Conservation (phyloP, 2,329 filamentous ascomycete species). For the Chrysosporium queenslandicum region DNA sequence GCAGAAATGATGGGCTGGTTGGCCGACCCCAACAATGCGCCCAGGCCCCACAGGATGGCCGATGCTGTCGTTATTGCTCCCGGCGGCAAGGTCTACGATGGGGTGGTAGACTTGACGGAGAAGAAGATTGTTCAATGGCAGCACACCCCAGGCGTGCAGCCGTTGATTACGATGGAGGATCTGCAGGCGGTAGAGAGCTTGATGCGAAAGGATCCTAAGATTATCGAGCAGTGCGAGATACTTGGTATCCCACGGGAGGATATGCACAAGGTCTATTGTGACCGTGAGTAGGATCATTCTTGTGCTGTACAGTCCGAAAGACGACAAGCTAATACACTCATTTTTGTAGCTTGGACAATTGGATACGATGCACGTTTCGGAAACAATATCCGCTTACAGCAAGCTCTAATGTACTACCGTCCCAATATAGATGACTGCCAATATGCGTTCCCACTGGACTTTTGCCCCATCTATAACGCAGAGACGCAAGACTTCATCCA, state of each 20-base stretch:
- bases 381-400: conserved; percentile 66
- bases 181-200: conserved; percentile 68
- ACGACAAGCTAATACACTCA: neutral
- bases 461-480: conserved; percentile 82
- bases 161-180: conserved; percentile 87
- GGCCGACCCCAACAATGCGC: conserved; percentile 49
- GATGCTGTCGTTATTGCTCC: conserved; percentile 74
- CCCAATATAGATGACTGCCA: conserved; percentile 77
- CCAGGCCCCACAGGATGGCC: conserved; percentile 60
- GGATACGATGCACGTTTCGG: conserved; percentile 88
- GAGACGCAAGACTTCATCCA: conserved; percentile 68
- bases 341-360: conserved; percentile 67
- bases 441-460: conserved; percentile 85
- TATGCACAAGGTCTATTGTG: conserved; percentile 94
- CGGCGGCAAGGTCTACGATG: conserved; percentile 72
- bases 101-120: conserved; percentile 61
- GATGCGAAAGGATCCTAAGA: conserved; percentile 65
- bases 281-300: conserved; percentile 44
- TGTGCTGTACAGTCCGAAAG: neutral
- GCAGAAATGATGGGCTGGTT: conserved; percentile 73
- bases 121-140: conserved; percentile 64
- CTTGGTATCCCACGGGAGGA: conserved; percentile 70
- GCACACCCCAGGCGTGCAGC: conserved; percentile 65
- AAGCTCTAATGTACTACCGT: conserved; percentile 92
- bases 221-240: conserved; percentile 81